A percentile compares a stretch with the other conserved stretches of the same genome.
phyloP scores from a whole-genome alignment of 495 filamentous ascomycete genomes.

The Tuber umbilicatum region DNA sequence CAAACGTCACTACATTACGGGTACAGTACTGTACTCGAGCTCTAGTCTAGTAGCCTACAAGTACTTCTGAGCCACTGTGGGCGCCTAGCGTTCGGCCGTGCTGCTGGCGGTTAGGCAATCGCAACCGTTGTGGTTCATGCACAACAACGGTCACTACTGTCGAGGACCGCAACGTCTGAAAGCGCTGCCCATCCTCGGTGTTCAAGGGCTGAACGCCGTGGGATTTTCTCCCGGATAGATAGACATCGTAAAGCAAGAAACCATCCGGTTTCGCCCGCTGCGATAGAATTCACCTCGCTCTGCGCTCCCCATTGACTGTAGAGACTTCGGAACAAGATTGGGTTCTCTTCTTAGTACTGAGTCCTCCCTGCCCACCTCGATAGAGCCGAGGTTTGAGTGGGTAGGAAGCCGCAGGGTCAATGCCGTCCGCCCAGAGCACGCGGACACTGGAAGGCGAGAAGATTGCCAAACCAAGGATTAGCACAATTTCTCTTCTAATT shows the following conservation, averaged over 20 bases:
- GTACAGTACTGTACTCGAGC: no score
- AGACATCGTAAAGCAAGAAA: not conserved
- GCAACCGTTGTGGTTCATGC: not conserved
- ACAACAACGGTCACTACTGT: not conserved
- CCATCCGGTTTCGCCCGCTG: not conserved
- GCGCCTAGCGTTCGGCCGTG: not conserved
- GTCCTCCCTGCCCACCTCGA: not conserved
- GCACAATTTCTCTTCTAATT: no score
- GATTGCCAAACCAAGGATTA: not conserved
- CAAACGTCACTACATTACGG: no score
- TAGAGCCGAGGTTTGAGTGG: not conserved
- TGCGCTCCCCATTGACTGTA: not conserved
- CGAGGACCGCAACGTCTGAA: not conserved
- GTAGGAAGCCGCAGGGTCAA: not conserved
- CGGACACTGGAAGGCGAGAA: no score
- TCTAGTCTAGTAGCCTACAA: no score
- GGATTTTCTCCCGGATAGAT: not conserved
- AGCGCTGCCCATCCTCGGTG: not conserved
- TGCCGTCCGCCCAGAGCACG: not conserved
- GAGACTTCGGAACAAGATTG: not conserved
- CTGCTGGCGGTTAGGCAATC: not conserved
- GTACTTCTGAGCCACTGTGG: not conserved
- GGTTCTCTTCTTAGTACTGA: not conserved
- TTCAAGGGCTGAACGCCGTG: no score
- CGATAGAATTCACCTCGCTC: not conserved